Conservation (phyloP, 2,329 filamentous ascomycete species). For the Calcarisporium arbuscula region DNA sequence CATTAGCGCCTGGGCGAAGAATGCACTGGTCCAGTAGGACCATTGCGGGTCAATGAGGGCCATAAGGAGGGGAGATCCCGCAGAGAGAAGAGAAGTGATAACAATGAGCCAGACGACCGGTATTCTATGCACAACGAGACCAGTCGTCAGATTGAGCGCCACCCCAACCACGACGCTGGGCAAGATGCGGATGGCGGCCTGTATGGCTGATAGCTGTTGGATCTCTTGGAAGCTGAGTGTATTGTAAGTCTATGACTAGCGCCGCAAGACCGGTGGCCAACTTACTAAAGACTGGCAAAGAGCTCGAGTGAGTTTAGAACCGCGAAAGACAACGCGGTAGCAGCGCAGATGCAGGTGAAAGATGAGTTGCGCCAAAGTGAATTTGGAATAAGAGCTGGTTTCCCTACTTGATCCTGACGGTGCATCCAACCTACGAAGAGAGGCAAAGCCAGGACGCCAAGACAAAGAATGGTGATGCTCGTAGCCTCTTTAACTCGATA, state of each 20-base stretch:
- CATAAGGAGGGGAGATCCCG: constrained; percentile 47
- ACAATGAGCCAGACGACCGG: constrained; percentile 32
- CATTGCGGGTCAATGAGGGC: constrained; percentile 40
- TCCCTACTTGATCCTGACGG: constrained; percentile 34
- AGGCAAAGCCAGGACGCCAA: constrained; percentile 36
- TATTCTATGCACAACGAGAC: constrained; percentile 38
- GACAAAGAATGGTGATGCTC: constrained; percentile 38
- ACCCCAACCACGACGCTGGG: constrained; percentile 38
- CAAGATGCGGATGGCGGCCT: constrained; percentile 38
- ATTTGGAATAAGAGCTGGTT: constrained; percentile 55
- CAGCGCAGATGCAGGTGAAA: constrained; percentile 50
- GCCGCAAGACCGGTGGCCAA: no score
- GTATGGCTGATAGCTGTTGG: constrained; percentile 36
- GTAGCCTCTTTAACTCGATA: constrained; percentile 33
- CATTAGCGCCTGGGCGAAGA: constrained; percentile 34
- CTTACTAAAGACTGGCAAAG: constrained; percentile 43
- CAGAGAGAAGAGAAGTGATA: constrained; percentile 32
- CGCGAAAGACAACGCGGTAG: constrained; percentile 38
- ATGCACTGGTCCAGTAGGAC: constrained; percentile 45
- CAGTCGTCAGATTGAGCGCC: constrained; percentile 34
- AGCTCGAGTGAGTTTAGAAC: constrained; percentile 41
- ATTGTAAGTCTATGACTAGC: no score
- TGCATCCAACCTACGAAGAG: constrained; percentile 49
- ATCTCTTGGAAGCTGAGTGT: constrained; percentile 42
- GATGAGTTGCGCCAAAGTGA: constrained; percentile 50